These are phyloP conservation scores for Puccinia hordei DNA, from an alignment of 1,284 basidiomycete genomes.

Conservation along the genomic window DNA sequence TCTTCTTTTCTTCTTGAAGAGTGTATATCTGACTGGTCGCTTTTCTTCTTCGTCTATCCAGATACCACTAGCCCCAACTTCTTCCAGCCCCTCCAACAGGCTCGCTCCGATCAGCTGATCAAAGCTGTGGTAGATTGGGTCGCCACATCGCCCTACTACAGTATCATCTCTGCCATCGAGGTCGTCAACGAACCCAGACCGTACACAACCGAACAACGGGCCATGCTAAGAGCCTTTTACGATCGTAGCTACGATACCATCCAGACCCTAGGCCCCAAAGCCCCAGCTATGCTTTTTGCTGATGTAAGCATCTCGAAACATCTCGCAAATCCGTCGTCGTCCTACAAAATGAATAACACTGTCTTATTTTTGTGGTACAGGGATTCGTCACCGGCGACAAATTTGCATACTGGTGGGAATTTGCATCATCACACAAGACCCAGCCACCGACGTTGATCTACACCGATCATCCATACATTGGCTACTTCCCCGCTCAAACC, in stretches of 20 bases:
- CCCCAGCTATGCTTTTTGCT: constrained; percentile 56
- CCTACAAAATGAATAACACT: background rate
- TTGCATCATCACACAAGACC: constrained; percentile 53
- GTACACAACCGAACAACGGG: constrained; percentile 55
- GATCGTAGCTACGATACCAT: constrained; percentile 55
- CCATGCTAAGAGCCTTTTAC: constrained; percentile 55
- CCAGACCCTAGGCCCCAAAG: constrained; percentile 53
- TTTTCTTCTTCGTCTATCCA: background rate
- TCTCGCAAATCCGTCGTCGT: too few species aligned
- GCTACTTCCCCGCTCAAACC: constrained; percentile 56
- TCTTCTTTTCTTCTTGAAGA: too few species aligned
- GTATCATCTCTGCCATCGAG: constrained; percentile 56
- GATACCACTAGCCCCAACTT: constrained; percentile 52
- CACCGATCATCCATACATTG: constrained; percentile 57
- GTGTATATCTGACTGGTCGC: background rate
- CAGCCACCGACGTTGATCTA: constrained; percentile 53
- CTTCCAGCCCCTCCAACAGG: constrained; percentile 54
- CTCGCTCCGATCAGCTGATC: constrained; percentile 55
- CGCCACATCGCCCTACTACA: constrained; percentile 54
- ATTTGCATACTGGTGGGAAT: constrained; percentile 40
- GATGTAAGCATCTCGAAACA: constrained; percentile 38
- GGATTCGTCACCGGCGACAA: constrained; percentile 45
- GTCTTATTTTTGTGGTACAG: background rate
- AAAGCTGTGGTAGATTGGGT: constrained; percentile 56
- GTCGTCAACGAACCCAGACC: constrained; percentile 56